A percentile compares a stretch with the other conserved stretches of the same genome.
phyloP scores from a whole-genome alignment of 345 rosid genomes.

The Acer campestre region DNA sequence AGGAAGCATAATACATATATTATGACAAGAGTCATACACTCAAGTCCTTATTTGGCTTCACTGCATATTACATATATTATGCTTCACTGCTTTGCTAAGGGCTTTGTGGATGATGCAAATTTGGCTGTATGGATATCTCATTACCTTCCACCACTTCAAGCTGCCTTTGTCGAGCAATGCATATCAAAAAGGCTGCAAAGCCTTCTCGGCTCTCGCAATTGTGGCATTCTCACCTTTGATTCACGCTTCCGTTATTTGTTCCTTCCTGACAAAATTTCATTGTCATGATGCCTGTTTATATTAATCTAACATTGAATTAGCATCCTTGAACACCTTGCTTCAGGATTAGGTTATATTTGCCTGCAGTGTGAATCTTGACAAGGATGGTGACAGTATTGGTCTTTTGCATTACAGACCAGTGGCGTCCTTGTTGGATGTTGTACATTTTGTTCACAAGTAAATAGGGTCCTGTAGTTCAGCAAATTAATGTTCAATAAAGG shows the following conservation, averaged over 20 bases:
- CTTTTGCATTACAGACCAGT: neutral
- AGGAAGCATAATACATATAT: neutral
- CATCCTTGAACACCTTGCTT: neutral
- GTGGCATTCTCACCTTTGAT: constrained; percentile 79
- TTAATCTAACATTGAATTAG: neutral
- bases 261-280: constrained; percentile 46
- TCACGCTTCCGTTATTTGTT: constrained; percentile 82
- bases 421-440: constrained; percentile 19
- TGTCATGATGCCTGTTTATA: constrained; percentile 24
- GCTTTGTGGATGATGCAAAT: constrained; percentile 67
- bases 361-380: neutral
- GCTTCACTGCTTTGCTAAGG: constrained; percentile 77
- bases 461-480: neutral
- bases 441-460: constrained; percentile 13
- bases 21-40: neutral
- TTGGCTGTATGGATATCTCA: constrained; percentile 84
- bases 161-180: constrained; percentile 81
- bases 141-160: constrained; percentile 74
- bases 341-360: neutral
- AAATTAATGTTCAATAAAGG: constrained; percentile 8
- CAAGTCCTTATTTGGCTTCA: constrained; percentile 6
- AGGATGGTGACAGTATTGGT: constrained; percentile 19
- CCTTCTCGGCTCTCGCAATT: constrained; percentile 70
- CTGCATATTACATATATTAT: too few species aligned
- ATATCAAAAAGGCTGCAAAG: constrained; percentile 67